phyloP scores from a whole-genome alignment of 345 rosid species.

The Rubroshorea leprosula region DNA sequence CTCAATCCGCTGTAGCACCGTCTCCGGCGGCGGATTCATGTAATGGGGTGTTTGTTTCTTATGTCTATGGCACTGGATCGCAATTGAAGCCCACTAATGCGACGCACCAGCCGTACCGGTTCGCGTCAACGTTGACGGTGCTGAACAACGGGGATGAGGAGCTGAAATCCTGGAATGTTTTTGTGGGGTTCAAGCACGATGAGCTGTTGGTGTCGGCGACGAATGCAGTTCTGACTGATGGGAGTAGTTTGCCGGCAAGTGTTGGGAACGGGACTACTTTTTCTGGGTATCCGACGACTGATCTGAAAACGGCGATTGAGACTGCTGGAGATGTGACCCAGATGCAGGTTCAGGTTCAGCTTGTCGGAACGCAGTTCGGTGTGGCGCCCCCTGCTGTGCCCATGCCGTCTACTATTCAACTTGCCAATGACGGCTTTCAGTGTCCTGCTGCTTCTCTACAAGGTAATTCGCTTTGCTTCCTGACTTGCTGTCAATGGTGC shows the following conservation, averaged over 20 bases:
- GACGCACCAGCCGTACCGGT: constrained; percentile 69
- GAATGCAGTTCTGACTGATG: constrained; percentile 71
- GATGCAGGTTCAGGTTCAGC: constrained; percentile 63
- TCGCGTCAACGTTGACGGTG: constrained; percentile 67
- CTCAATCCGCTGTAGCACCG: constrained; percentile 44
- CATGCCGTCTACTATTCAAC: constrained; percentile 54
- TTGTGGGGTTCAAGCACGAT: constrained; percentile 60
- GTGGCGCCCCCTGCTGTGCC: constrained; percentile 60
- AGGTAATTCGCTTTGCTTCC: constrained; percentile 30
- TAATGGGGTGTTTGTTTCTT: constrained; percentile 69
- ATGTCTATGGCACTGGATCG: constrained; percentile 44
- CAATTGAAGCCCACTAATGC: constrained; percentile 55
- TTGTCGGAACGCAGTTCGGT: constrained; percentile 92
- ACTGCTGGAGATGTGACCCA: constrained; percentile 87
- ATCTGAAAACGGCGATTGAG: constrained; percentile 82
- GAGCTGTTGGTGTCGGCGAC: constrained; percentile 75
- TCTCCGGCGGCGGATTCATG: constrained; percentile 50
- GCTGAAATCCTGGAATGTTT: constrained; percentile 73
- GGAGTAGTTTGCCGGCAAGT: constrained; percentile 51
- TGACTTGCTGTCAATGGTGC: not conserved
- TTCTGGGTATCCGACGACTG: constrained; percentile 65
- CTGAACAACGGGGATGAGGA: constrained; percentile 65
- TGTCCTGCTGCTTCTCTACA: constrained; percentile 45
- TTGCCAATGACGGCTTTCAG: constrained; percentile 73
- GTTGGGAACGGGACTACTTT: constrained; percentile 85